phyloP scores from a whole-genome alignment of 495 filamentous ascomycete species.

The Cudoniella acicularis region DNA sequence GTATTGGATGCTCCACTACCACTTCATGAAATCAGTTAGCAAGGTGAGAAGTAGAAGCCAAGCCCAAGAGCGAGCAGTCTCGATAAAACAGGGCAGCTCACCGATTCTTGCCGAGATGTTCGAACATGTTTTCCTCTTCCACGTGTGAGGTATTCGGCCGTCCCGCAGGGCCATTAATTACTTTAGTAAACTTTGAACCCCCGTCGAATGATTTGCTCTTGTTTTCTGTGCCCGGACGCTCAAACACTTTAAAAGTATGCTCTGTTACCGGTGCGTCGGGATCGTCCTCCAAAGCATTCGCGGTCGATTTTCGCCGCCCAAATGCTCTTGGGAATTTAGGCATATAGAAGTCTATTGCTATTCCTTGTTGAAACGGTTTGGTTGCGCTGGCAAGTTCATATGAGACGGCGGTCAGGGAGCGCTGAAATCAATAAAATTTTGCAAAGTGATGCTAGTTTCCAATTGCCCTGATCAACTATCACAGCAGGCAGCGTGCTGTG shows the following conservation, averaged over 20 bases:
- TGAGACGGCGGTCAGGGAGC: not conserved
- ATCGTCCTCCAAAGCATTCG: conserved; percentile 57
- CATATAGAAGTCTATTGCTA: conserved; percentile 39
- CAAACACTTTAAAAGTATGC: conserved; percentile 54
- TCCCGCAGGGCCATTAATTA: conserved; percentile 33
- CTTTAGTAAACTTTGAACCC: conserved; percentile 41
- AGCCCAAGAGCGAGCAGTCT: not conserved
- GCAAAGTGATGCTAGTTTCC: not conserved
- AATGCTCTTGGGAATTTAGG: conserved; percentile 65
- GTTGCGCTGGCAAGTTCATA: not conserved
- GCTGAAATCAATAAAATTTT: not conserved
- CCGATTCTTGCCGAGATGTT: conserved; percentile 50
- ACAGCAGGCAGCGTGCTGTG: not conserved
- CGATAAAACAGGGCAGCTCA: conserved; percentile 29
- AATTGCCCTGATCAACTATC: not conserved
- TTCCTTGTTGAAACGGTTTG: not conserved
- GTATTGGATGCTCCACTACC: conserved; percentile 64
- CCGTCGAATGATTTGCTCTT: conserved; percentile 43
- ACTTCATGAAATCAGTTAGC: conserved; percentile 37
- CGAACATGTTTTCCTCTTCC: conserved; percentile 54
- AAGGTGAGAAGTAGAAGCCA: not conserved
- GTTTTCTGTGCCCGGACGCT: conserved; percentile 40
- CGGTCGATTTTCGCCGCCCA: conserved; percentile 63
- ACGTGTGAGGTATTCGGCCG: conserved; percentile 29
- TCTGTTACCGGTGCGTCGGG: conserved; percentile 39